phyloP scores from a whole-genome alignment of 495 filamentous ascomycete species.

The Penicillium steckii region DNA sequence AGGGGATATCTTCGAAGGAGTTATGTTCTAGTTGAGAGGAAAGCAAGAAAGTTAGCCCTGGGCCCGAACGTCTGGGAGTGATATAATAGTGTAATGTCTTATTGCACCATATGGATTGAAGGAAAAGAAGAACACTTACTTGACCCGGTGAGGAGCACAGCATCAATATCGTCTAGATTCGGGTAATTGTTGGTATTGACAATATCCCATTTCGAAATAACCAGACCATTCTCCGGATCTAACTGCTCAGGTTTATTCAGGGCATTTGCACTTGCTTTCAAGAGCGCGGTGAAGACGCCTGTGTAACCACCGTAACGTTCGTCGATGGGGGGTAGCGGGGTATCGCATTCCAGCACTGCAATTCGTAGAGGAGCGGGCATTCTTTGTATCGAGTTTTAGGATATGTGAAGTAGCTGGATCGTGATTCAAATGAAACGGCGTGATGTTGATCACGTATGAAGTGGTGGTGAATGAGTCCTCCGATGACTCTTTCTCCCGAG shows the following conservation, averaged over 20 bases:
- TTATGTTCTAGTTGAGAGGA: constrained; percentile 43
- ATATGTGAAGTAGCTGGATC: too few relatives aligned
- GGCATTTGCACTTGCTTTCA: constrained; percentile 50
- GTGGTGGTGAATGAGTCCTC: too few relatives aligned
- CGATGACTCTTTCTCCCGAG: too few relatives aligned
- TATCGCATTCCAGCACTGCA: constrained; percentile 82
- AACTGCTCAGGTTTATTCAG: constrained; percentile 28
- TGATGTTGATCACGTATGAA: too few relatives aligned
- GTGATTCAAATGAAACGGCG: too few relatives aligned
- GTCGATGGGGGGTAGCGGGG: constrained; percentile 54
- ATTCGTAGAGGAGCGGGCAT: constrained; percentile 66
- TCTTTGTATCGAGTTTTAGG: too few relatives aligned
- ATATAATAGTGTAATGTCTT: neutral
- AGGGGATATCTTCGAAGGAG: constrained; percentile 66
- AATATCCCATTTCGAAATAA: constrained; percentile 67
- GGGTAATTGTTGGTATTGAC: constrained; percentile 63
- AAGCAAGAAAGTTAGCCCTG: too few relatives aligned
- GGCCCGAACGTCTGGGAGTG: too few relatives aligned
- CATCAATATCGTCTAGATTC: constrained; percentile 70
- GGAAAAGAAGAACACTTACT: constrained; percentile 29
- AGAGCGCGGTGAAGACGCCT: constrained; percentile 66
- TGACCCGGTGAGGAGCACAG: constrained; percentile 77
- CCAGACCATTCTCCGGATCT: constrained; percentile 47
- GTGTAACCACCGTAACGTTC: constrained; percentile 70
- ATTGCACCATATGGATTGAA: neutral